phyloP scores from a whole-genome alignment of 169 alveolate species.

The Cyclospora cayetanensis region DNA sequence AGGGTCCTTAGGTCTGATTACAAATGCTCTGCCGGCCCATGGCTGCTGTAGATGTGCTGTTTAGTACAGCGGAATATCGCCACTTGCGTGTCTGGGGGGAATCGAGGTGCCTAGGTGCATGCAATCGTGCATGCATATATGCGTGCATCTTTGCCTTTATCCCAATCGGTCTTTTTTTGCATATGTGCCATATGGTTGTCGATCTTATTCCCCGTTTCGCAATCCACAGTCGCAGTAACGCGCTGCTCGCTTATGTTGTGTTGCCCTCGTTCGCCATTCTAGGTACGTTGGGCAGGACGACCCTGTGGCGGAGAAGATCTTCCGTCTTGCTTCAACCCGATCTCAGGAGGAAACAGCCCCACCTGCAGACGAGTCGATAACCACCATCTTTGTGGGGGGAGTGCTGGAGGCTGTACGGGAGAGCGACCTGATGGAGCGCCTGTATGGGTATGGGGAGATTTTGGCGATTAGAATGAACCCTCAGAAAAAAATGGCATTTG shows the following conservation, averaged over 20 bases:
- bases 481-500: constrained; percentile 80
- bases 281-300: constrained; percentile 86
- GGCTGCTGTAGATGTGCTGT: too few relatives aligned
- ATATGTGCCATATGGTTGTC: not conserved
- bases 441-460: constrained; percentile 81
- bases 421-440: constrained; percentile 72
- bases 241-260: too few relatives aligned
- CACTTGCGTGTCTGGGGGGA: not conserved
- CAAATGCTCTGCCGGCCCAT: too few relatives aligned
- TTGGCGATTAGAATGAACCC: constrained; percentile 77
- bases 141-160: not conserved
- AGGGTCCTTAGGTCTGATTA: too few relatives aligned
- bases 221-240: too few relatives aligned
- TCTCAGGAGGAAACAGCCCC: constrained; percentile 40
- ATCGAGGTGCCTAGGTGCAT: not conserved
- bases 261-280: not conserved
- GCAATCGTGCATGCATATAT: not conserved
- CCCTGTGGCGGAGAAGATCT: constrained; percentile 86
- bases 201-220: not conserved
- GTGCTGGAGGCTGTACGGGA: constrained; percentile 59
- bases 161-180: not conserved
- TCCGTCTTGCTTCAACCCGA: constrained; percentile 75
- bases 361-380: constrained; percentile 82
- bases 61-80: too few relatives aligned
- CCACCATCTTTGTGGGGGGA: constrained; percentile 84